phyloP scores from a whole-genome alignment of 73 alveolate species.

The Durusdinium trenchii region DNA sequence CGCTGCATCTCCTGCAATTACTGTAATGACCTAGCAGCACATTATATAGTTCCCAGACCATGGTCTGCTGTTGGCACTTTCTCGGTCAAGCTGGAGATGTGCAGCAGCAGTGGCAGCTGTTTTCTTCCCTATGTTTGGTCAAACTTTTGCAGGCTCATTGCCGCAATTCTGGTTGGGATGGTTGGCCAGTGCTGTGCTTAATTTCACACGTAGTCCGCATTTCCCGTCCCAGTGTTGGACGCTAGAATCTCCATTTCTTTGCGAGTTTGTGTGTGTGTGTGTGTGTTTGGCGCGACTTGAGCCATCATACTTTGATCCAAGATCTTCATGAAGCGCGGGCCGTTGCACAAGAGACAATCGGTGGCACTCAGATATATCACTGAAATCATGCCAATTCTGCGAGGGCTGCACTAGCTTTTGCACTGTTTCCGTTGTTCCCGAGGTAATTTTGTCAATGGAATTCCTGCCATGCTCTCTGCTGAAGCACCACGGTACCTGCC shows the following conservation, averaged over 20 bases:
- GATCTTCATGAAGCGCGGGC: slow-evolving; percentile 95
- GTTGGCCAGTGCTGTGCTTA: slow-evolving; percentile 49
- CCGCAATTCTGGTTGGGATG: slow-evolving; percentile 67
- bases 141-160: slow-evolving; percentile 62
- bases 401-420: too few relatives aligned
- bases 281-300: not conserved
- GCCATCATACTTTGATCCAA: not conserved
- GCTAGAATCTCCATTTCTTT: too few relatives aligned
- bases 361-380: too few relatives aligned
- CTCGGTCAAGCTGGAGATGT: too few relatives aligned
- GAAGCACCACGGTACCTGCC: slow-evolving; percentile 90
- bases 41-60: not conserved
- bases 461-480: slow-evolving; percentile 72
- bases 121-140: too few relatives aligned
- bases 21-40: not conserved
- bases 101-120: too few relatives aligned
- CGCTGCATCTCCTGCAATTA: too few relatives aligned
- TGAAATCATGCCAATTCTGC: too few relatives aligned
- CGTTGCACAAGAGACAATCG: slow-evolving; percentile 55
- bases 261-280: not conserved
- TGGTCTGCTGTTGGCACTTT: too few relatives aligned
- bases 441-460: slow-evolving; percentile 79
- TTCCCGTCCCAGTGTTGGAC: too few relatives aligned
- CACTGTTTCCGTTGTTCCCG: not conserved
- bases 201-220: too few relatives aligned